Evolutionary conservation across 2,329 filamentous ascomycete genomes (phyloP).

Genomic region (Elsinoe australis): DNA sequence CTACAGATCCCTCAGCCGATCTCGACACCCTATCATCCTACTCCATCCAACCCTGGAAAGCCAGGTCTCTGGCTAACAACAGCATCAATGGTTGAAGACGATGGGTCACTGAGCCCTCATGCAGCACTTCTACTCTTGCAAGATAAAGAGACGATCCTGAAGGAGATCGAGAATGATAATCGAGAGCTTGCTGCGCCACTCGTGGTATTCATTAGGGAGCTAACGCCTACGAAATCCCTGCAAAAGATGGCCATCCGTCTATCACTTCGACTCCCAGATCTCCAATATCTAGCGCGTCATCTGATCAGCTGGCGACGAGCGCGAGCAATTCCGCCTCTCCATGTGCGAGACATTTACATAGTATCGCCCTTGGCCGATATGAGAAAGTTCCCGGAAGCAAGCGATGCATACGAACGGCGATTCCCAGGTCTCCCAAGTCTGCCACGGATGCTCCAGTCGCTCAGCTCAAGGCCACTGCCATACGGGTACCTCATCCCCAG

Average conservation of each 20-base stretch:
- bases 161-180: conserved; percentile 58
- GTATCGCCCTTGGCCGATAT: conserved; percentile 84
- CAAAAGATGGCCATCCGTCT: conserved; percentile 62
- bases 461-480: conserved; percentile 71
- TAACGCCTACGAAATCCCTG: conserved; percentile 56
- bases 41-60: conserved; percentile 59
- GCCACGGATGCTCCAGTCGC: conserved; percentile 74
- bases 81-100: conserved; percentile 65
- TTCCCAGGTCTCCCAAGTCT: conserved; percentile 80
- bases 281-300: conserved; percentile 82
- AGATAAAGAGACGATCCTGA: conserved; percentile 72
- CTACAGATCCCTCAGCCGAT: conserved; percentile 55
- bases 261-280: conserved; percentile 67
- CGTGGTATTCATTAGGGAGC: conserved; percentile 59
- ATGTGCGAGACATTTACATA: conserved; percentile 83
- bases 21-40: conserved; percentile 66
- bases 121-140: conserved; percentile 80
- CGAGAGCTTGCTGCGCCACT: conserved; percentile 70
- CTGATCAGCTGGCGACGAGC: conserved; percentile 94
- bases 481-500: conserved; percentile 80
- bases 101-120: conserved; percentile 67
- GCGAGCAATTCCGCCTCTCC: conserved; percentile 81
- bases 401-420: conserved; percentile 62
- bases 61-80: conserved; percentile 81
- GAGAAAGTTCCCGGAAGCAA: conserved; percentile 59